These are phyloP conservation scores for Mycosphaerella sp. DNA, from an alignment of 2,329 filamentous ascomycete species.

Conservation along the genomic window DNA sequence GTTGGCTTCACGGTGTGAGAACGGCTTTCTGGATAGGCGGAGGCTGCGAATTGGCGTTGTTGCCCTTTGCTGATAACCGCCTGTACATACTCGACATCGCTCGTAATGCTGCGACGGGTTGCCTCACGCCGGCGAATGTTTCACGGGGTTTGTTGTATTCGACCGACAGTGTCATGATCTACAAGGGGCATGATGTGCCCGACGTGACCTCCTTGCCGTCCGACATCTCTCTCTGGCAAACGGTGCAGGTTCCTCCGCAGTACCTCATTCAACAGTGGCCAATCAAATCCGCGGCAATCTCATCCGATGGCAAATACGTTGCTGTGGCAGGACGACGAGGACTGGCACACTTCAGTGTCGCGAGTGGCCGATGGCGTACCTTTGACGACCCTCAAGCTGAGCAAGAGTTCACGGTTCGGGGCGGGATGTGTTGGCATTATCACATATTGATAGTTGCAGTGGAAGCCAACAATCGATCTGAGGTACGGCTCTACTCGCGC, in stretches of 20 bases:
- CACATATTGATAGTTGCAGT: conserved; percentile 90
- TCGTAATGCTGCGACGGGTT: conserved; percentile 85
- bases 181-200: conserved; percentile 84
- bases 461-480: conserved; percentile 72
- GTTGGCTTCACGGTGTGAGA: conserved; percentile 74
- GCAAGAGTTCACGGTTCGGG: conserved; percentile 84
- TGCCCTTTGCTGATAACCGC: conserved; percentile 61
- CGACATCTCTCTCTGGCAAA: conserved; percentile 93
- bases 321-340: conserved; percentile 92
- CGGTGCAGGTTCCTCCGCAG: conserved; percentile 71
- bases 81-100: conserved; percentile 89
- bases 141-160: conserved; percentile 85
- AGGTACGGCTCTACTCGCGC: conserved; percentile 84
- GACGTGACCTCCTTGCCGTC: conserved; percentile 88
- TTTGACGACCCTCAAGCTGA: conserved; percentile 77
- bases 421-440: conserved; percentile 98
- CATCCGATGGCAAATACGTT: conserved; percentile 85
- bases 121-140: conserved; percentile 85
- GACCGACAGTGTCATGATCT: conserved; percentile 81
- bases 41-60: conserved; percentile 76
- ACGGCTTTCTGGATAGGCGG: conserved; percentile 82
- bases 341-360: conserved; percentile 90
- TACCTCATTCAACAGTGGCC: conserved; percentile 94
- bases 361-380: conserved; percentile 91
- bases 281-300: conserved; percentile 78